A percentile compares a stretch with the other conserved stretches of the same genome.
These are phyloP conservation scores for Rhizoclosmatium sp. DNA, from an alignment of 192 early-diverging fungal genomes.

Conservation along the genomic window DNA sequence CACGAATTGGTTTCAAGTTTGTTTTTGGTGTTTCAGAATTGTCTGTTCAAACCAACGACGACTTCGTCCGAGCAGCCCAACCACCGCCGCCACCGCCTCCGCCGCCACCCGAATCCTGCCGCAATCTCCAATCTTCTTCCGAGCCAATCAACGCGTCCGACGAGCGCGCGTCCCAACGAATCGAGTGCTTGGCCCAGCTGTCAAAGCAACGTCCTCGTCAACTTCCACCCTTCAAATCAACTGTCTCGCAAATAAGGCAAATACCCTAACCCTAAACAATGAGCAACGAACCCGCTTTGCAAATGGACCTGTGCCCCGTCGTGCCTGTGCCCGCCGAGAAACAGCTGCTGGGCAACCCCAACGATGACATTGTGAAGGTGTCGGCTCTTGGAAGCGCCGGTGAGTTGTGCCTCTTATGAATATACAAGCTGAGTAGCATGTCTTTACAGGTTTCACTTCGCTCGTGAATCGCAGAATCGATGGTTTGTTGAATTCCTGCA, in stretches of 20 bases:
- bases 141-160: background rate
- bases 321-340: no score
- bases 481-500: conserved; percentile 2
- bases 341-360: no score
- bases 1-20: background rate
- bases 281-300: background rate
- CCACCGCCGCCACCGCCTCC: background rate
- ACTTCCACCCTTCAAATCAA: background rate
- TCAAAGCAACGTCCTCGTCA: background rate
- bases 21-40: background rate
- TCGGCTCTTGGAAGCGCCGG: conserved; percentile 30
- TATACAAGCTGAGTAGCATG: background rate
- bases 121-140: background rate
- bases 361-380: conserved; percentile 20
- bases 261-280: background rate
- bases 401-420: background rate
- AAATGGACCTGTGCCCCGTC: background rate
- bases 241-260: no score
- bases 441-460: conserved; percentile 21
- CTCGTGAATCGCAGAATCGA: conserved; percentile 23
- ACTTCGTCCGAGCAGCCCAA: background rate
- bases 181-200: background rate
- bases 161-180: background rate
- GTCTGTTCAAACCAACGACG: background rate
- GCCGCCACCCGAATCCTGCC: background rate